A percentile compares a stretch with the other conserved stretches of the same genome.
phyloP scores from a whole-genome alignment of 345 rosid genomes.

The Abelmoschus esculentus region DNA sequence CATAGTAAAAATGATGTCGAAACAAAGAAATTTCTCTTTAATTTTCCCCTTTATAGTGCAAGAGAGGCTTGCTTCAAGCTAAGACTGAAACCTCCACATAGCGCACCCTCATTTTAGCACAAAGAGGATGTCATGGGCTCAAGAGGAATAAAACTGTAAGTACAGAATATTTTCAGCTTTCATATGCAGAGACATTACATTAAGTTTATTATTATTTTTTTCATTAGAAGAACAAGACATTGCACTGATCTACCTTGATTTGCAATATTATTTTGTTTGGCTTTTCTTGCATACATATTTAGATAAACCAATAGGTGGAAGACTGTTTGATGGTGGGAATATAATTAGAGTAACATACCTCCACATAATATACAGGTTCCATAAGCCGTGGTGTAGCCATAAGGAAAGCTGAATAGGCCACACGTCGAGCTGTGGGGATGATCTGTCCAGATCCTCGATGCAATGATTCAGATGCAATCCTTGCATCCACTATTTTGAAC shows the following conservation, averaged over 20 bases:
- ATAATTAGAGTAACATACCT: slow-evolving; percentile 36
- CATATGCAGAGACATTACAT: background rate
- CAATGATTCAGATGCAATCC: slow-evolving; percentile 75
- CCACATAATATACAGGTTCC: slow-evolving; percentile 98
- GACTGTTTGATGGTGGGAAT: background rate
- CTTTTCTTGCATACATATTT: background rate
- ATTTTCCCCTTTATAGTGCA: background rate
- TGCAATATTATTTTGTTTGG: background rate
- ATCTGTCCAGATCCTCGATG: slow-evolving; percentile 98
- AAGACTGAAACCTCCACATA: background rate
- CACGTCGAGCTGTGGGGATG: slow-evolving; percentile 86
- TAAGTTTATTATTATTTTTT: background rate
- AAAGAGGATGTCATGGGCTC: background rate
- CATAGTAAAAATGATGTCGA: background rate
- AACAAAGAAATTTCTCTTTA: background rate
- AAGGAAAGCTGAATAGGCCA: slow-evolving; percentile 78
- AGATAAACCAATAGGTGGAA: background rate
- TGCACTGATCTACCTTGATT: background rate
- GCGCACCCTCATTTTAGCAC: background rate
- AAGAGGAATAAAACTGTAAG: background rate
- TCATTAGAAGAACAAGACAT: background rate
- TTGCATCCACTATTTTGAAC: slow-evolving; percentile 91
- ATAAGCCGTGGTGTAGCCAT: slow-evolving; percentile 95
- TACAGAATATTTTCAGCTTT: background rate
- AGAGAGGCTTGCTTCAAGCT: background rate